A percentile compares a stretch with the other conserved stretches of the same genome.
These are phyloP conservation scores for Pythium phragmitis DNA, from an alignment of 352 stramenopile genomes.

Conservation along the genomic window DNA sequence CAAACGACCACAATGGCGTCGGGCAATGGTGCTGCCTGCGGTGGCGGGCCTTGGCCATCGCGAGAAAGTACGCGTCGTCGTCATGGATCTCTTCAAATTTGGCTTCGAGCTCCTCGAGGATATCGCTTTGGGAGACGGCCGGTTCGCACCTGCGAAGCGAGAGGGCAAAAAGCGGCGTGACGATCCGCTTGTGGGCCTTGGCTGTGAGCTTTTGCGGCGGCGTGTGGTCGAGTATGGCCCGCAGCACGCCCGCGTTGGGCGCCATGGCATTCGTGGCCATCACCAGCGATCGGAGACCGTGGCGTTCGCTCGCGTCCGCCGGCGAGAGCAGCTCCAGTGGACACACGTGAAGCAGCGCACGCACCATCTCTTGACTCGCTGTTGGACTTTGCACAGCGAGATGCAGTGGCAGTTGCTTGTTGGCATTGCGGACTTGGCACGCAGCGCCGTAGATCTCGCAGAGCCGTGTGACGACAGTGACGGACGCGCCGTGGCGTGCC, in stretches of 20 bases:
- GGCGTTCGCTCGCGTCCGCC: conserved; percentile 32
- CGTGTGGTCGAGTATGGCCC: conserved; percentile 38
- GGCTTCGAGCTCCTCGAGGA: conserved; percentile 31
- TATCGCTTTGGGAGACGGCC: conserved; percentile 23
- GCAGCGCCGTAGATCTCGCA: conserved; percentile 31
- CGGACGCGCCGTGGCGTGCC: conserved; percentile 22
- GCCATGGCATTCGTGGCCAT: conserved; percentile 36
- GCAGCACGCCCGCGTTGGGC: conserved; percentile 36
- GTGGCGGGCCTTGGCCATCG: conserved; percentile 58
- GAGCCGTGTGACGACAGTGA: conserved; percentile 18
- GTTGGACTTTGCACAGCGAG: conserved; percentile 31
- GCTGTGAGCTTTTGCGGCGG: conserved; percentile 25
- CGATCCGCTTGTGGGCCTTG: conserved; percentile 7
- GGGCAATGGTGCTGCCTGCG: conserved; percentile 54
- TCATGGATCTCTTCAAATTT: conserved; percentile 59
- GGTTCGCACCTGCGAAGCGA: conserved; percentile 34
- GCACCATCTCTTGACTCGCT: conserved; percentile 25
- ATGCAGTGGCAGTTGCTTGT: conserved; percentile 50
- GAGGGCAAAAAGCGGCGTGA: conserved; percentile 56
- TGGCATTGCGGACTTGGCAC: conserved; percentile 46
- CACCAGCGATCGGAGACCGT: conserved; percentile 41
- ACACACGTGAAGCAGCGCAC: conserved; percentile 35
- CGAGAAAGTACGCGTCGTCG: conserved; percentile 51
- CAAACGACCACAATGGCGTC: conserved; percentile 42
- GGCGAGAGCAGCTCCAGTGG: conserved; percentile 28